Base-by-base conservation (phyloP, 148 eudicot species). In the Pharnaceum exiguum region DNA sequence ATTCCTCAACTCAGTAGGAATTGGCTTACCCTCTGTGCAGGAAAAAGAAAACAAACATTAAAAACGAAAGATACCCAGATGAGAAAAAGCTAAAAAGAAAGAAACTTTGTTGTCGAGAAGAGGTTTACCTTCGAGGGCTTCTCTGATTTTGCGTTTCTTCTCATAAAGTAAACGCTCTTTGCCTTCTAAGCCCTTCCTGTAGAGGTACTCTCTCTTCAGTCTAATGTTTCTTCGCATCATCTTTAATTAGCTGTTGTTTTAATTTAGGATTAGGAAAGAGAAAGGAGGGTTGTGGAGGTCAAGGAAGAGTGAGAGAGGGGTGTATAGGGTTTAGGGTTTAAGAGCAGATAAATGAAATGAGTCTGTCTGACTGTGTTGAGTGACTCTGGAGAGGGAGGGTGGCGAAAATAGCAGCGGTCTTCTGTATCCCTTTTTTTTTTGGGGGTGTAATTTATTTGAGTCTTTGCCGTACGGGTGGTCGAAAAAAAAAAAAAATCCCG, bases 1-100 rank as follows among this genome's bases (percentile, higher is more conserved):
- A 22, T 88, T 93, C 35, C 87, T 79, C 62, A 93, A 78, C 75
- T 93, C 99, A 11, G 99, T 93, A 15, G 99, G 96, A 57, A 93
- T 88, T 18, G 99, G 96, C 48, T 88, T 93, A 16, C 96, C 96
- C 79, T 88, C 98, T 93, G 69, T 18, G n/a, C 30, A 42, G 1
- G 21, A 57, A 22, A 27, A 24, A 50, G 44, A 10, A 45, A 30
- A 18, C 18, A 7, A 7, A n/a, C 51, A 28, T 11, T 16, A 5
- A 19, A 60, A 44, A 25, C 15, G n/a, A 17, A 47, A 28, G 36
- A 39, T 1, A 10, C n/a, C n/a, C n/a, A n/a, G n/a, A 27, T 5
- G n/a, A 10, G 33, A 35, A 30, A 31, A 46, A 31, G 15, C 4
- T 2, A 6, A 39, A 57, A 5, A 10, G 10, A 23, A 37, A 39